Evolutionary conservation across 352 stramenopile genomes (phyloP), one percentile per base, ranked within the genome.

Genomic region (Saprolegnia parasitica): DNA sequence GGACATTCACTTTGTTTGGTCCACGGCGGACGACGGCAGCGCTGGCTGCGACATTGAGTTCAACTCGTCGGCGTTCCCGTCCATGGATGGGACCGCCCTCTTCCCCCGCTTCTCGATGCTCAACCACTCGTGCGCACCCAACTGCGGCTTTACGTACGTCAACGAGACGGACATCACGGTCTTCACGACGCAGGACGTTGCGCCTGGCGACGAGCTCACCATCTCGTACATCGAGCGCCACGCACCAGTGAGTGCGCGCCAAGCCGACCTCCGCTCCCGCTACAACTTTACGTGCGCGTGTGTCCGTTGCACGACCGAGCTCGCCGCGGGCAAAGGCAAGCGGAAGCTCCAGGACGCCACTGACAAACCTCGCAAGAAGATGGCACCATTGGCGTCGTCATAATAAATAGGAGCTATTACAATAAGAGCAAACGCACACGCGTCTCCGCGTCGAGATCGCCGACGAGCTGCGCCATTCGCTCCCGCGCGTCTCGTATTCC

Each of bases 41-140:
- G n/a, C n/a, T n/a, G n/a, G 39, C 42, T 49, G 42, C 42, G 42
- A 49, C 42, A 49, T 67, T 21, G 29, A 24, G 39, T 67, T 67
- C 50, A 55, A 40, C 6, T 67, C 58, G 5, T 29, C n/a, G 21
- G 58, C 26, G 35, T 50, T 67, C 20, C 58, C 58, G 21, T 40
- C 49, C 39, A 29, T 49, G 20, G 39, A 21, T 20, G 58, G 58
- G 8, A 49, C 54, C 13, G 58, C 58, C 15, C 58, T 67, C 24
- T 67, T 67, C n/a, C 58, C 58, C 8, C 23, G 21, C 40, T 67
- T 67, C 21, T 67, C 58, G 11, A 67, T 67, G 58, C 58, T 67
- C 24, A 67, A 67, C 45, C 58, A 67, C 42, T 67, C 58, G 40
- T 67, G 58, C 39, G 58, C n/a, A 5, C 58, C 58, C n/a, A 55